Conservation (phyloP, 164 flowering plant genomes). For the Chimonanthus salicifolius region DNA sequence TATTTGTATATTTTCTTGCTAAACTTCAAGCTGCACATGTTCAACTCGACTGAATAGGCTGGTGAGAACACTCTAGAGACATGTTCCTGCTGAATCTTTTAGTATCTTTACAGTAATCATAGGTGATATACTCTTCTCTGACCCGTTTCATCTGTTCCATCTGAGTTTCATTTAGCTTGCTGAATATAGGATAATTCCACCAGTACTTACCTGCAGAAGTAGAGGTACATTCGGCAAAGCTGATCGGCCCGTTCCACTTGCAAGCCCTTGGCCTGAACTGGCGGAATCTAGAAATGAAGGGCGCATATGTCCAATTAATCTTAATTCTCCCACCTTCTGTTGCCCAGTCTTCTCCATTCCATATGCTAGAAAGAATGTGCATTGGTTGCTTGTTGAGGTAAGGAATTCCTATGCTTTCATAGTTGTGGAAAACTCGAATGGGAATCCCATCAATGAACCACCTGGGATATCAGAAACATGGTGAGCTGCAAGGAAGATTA, state of each 20-base stretch:
- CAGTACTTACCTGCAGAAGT: conserved; percentile 39
- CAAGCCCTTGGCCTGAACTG: conserved; percentile 53
- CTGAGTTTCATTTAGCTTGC: conserved; percentile 32
- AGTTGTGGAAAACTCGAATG: conserved; percentile 67
- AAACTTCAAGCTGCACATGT: background rate
- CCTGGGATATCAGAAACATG: conserved; percentile 32
- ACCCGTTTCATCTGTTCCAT: conserved; percentile 56
- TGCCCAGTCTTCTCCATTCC: conserved; percentile 88
- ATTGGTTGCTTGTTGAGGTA: conserved; percentile 72
- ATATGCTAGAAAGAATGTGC: conserved; percentile 57
- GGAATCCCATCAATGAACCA: conserved; percentile 72
- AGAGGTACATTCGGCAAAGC: conserved; percentile 44
- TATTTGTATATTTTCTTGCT: background rate
- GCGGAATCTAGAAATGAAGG: conserved; percentile 49
- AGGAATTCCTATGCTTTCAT: conserved; percentile 45
- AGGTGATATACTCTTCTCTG: conserved; percentile 54
- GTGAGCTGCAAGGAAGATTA: background rate
- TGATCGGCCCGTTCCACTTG: conserved; percentile 47
- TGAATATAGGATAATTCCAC: conserved; percentile 48
- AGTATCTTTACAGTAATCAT: conserved; percentile 66
- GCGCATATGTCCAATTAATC: conserved; percentile 57
- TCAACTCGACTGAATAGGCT: conserved; percentile 27
- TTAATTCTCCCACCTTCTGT: conserved; percentile 64
- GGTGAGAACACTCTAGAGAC: conserved; percentile 58
- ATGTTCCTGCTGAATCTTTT: conserved; percentile 42